These are phyloP conservation scores for Oryza nivara DNA, from an alignment of 176 grass and related monocot genomes.

Conservation along the genomic window DNA sequence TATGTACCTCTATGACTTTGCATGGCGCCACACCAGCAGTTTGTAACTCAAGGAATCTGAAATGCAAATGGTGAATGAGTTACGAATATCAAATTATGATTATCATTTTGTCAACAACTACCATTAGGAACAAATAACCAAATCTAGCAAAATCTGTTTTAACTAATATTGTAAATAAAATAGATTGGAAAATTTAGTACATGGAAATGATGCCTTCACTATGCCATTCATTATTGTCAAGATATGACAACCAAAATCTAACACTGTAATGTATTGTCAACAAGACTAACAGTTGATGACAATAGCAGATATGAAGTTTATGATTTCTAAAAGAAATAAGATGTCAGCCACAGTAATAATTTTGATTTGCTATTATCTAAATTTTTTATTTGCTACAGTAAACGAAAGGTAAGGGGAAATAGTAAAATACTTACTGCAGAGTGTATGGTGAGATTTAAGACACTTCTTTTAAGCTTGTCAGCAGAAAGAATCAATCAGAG, in stretches of 20 bases:
- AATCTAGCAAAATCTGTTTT: neutral
- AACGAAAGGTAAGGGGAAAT: neutral
- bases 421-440: neutral
- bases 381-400: neutral
- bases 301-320: neutral
- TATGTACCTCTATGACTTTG: neutral
- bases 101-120: neutral
- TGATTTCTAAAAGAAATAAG: neutral
- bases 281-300: neutral
- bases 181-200: neutral
- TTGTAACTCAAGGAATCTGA: neutral
- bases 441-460: neutral
- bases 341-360: neutral
- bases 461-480: neutral
- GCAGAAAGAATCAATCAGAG: neutral
- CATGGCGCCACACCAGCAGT: neutral
- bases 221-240: neutral
- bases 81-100: neutral
- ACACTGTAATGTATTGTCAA: neutral
- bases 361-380: neutral
- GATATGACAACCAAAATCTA: neutral
- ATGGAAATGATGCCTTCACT: neutral
- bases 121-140: neutral
- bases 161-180: neutral
- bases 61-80: neutral